Conservation (phyloP, 2,329 filamentous ascomycete genomes). For the Coniochaeta prunicola region DNA sequence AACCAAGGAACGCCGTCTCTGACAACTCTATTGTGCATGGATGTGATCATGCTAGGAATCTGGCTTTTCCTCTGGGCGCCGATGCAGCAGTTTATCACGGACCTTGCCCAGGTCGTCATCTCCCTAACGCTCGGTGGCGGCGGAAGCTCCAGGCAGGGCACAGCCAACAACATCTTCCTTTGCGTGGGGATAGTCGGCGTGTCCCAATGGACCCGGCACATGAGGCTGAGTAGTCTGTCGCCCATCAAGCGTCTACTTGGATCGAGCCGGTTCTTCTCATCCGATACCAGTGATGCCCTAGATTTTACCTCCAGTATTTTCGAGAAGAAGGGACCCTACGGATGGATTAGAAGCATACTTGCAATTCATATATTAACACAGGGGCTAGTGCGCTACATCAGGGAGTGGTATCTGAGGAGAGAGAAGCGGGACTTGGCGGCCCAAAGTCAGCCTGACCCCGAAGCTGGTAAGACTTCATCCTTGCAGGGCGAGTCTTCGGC, state of each 20-base stretch:
- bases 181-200: slow-evolving; percentile 61
- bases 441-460: slow-evolving; percentile 49
- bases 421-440: slow-evolving; percentile 46
- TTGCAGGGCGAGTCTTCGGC: slow-evolving; percentile 27
- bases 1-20: slow-evolving; percentile 80
- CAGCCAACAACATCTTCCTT: slow-evolving; percentile 63
- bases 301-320: slow-evolving; percentile 38
- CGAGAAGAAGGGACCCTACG: slow-evolving; percentile 52
- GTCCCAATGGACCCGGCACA: slow-evolving; percentile 40
- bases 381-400: slow-evolving; percentile 62
- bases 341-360: slow-evolving; percentile 61
- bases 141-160: slow-evolving; percentile 59
- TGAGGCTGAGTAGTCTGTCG: slow-evolving; percentile 38
- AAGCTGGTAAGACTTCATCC: slow-evolving; percentile 45
- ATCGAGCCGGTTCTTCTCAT: slow-evolving; percentile 24
- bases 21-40: slow-evolving; percentile 76
- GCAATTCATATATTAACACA: slow-evolving; percentile 71
- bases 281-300: slow-evolving; percentile 39
- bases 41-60: slow-evolving; percentile 72
- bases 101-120: slow-evolving; percentile 88
- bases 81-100: slow-evolving; percentile 79
- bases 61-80: slow-evolving; percentile 87
- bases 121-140: slow-evolving; percentile 85
- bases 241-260: slow-evolving; percentile 25
- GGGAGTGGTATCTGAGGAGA: slow-evolving; percentile 58